Base-by-base conservation (phyloP, 345 rosid species). In the Hypericum androsaemum region DNA sequence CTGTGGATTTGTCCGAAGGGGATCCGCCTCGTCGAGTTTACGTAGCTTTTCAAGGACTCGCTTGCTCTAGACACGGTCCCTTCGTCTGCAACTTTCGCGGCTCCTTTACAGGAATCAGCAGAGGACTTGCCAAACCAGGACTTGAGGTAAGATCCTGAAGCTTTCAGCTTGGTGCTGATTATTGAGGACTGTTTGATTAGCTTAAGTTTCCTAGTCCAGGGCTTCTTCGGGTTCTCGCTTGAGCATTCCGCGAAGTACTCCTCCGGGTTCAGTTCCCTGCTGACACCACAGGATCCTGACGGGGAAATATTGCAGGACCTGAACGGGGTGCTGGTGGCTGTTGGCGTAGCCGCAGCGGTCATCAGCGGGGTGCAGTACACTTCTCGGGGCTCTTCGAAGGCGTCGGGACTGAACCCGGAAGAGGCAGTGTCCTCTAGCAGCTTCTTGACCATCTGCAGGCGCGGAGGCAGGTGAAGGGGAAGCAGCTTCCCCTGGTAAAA, bases 261-360 rank as follows among this genome's bases (percentile, higher is more conserved):
- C 41, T 78, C 71, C 0, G 79, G 83, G 61, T 75, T 81, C 59
- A 87, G 77, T 71, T 84, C 98, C 56, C 73, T 51, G 50, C 98
- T 87, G 52, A 71, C 92, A 36, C 62, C 76, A 43, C 88, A 81
- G 10, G 96, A 90, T 45, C 79, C 84, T 7, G 66, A 68, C 17
- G 96, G 96, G 7, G 98, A 84, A 50, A 74, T 70, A 14, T 75
- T 86, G 80, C 92, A 90, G 51, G 95, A 90, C 62, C 84, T 84
- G 53, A 77, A 92, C 6, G 98, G 96, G 11, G 95, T 92, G 59
- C 77, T 75, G 17, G 70, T 64, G 4, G 79, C 53, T 5, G 75
- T 76, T 13, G 90, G 83, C 49, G 97, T 22, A 4, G 32, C 32
- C 32, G 32, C 14, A 43, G 47, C 22, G n/a, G 50, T 13, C 50